Conservation (phyloP, 2,329 filamentous ascomycete species). For the Fusarium palustre region DNA sequence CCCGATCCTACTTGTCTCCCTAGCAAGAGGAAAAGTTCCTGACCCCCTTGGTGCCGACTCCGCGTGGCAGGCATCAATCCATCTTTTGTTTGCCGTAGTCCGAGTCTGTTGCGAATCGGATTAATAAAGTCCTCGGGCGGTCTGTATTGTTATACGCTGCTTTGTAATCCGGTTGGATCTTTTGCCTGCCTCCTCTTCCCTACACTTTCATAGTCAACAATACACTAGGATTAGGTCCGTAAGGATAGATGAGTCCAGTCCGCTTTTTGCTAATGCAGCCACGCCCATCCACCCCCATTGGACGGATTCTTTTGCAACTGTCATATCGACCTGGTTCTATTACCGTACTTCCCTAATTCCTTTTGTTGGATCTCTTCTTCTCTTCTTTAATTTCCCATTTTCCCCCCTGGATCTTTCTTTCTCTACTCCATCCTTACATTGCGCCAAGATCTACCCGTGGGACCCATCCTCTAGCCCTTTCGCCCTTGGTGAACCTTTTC, state of each 20-base stretch:
- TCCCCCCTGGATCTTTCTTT: neutral
- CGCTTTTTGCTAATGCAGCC: conserved; percentile 18
- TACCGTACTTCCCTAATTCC: conserved; percentile 19
- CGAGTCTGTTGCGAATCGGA: conserved; percentile 20
- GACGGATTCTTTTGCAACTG: conserved; percentile 19
- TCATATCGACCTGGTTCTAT: conserved; percentile 27
- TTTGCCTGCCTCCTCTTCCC: conserved; percentile 1
- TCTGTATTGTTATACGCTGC: conserved; percentile 14
- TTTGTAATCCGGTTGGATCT: conserved; percentile 39
- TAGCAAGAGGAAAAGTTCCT: neutral
- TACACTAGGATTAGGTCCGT: conserved; percentile 8
- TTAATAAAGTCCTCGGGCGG: neutral
- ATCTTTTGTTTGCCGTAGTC: conserved; percentile 31
- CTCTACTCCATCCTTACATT: neutral
- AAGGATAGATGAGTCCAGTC: conserved; percentile 13
- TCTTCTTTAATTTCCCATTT: conserved; percentile 19
- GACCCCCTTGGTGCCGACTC: conserved; percentile 23
- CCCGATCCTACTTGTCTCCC: neutral
- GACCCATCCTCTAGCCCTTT: conserved; percentile 10
- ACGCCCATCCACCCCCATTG: conserved; percentile 21
- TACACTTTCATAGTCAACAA: conserved; percentile 9
- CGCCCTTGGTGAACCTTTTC: conserved; percentile 13
- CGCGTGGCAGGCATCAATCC: conserved; percentile 18
- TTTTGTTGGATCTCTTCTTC: conserved; percentile 11
- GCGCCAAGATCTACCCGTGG: conserved; percentile 16